These are phyloP conservation scores for Aurifilum marmelostoma DNA, from an alignment of 2,329 filamentous ascomycete genomes.

Conservation along the genomic window DNA sequence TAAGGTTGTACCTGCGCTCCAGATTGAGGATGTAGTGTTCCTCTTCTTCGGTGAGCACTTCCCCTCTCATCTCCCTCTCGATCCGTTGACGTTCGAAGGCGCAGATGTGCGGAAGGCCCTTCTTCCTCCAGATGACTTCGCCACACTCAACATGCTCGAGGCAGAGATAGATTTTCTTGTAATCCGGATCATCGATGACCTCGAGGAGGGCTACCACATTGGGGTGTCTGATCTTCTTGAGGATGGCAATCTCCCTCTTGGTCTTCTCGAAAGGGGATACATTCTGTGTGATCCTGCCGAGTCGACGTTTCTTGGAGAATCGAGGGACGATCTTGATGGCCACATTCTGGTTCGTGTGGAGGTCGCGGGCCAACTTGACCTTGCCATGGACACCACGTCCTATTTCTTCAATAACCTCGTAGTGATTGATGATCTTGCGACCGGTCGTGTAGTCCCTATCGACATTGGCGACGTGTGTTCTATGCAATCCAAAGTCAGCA, in stretches of 20 bases:
- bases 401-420: conserved; percentile 95
- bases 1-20: conserved; percentile 61
- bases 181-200: conserved; percentile 94
- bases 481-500: conserved; percentile 39
- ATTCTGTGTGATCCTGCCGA: conserved; percentile 75
- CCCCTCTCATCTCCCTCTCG: conserved; percentile 69
- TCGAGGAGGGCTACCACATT: conserved; percentile 95
- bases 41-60: conserved; percentile 62
- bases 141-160: conserved; percentile 93
- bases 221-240: conserved; percentile 97
- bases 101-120: conserved; percentile 82
- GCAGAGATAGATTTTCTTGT: conserved; percentile 98
- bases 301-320: conserved; percentile 87
- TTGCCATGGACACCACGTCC: conserved; percentile 96
- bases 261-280: conserved; percentile 74
- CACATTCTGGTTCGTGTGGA: conserved; percentile 75
- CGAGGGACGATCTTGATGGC: conserved; percentile 99
- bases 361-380: conserved; percentile 89
- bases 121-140: conserved; percentile 92
- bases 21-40: conserved; percentile 62
- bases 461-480: conserved; percentile 87
- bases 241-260: conserved; percentile 94
- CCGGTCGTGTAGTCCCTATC: conserved; percentile 88
- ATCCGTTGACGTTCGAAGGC: conserved; percentile 80
- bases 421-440: conserved; percentile 96